A percentile compares a stretch with the other conserved stretches of the same genome.
Evolutionary conservation across 805 yeast species (phyloP).

Genomic region (Priceomyces fermenticarens): DNA sequence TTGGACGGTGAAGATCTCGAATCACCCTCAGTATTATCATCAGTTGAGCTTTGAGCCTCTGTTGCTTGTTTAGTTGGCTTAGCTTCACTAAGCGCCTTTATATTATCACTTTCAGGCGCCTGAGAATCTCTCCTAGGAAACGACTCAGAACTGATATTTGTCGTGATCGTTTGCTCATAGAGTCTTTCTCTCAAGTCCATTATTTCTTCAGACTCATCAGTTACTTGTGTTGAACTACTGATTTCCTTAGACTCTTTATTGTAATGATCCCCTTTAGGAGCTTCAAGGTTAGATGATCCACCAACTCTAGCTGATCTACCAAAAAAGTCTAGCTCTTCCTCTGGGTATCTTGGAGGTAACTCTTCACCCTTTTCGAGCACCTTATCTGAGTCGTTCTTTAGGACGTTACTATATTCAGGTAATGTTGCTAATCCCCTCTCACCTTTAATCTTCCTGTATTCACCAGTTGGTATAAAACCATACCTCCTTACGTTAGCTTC

Average conservation of each 20-base stretch:
- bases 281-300: slow-evolving; percentile 21
- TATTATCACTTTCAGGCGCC: background rate
- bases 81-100: too few species aligned
- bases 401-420: slow-evolving; percentile 40
- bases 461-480: slow-evolving; percentile 53
- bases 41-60: too few species aligned
- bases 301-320: slow-evolving; percentile 39
- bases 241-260: slow-evolving; percentile 10
- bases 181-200: slow-evolving; percentile 32
- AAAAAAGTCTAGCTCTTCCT: slow-evolving; percentile 59
- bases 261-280: slow-evolving; percentile 3
- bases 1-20: background rate
- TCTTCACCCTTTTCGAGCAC: slow-evolving; percentile 70
- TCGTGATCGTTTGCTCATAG: slow-evolving; percentile 22
- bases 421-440: slow-evolving; percentile 38
- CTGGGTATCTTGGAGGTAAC: slow-evolving; percentile 68
- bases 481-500: slow-evolving; percentile 53
- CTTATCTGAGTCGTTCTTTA: slow-evolving; percentile 40
- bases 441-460: slow-evolving; percentile 32
- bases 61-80: too few species aligned
- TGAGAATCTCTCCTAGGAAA: slow-evolving; percentile 2
- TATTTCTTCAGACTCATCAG: slow-evolving; percentile 33
- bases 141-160: slow-evolving; percentile 4
- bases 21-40: too few species aligned
- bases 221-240: slow-evolving; percentile 13